Base-by-base conservation (phyloP, 2,329 filamentous ascomycete genomes). In the Diaporthe humulicola region DNA sequence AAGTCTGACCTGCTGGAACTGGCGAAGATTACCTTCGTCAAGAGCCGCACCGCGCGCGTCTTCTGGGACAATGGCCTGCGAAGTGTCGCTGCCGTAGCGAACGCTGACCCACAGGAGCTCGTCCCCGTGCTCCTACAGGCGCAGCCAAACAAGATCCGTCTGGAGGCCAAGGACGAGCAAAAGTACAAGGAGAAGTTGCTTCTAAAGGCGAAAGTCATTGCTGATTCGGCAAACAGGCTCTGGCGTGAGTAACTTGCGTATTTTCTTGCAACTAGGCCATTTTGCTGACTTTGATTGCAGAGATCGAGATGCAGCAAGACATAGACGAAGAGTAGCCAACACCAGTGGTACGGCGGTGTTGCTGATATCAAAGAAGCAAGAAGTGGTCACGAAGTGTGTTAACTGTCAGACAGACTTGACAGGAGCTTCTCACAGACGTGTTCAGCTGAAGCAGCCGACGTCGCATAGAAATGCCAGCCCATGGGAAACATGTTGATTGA, bases 21-120 rank as follows among this genome's bases (percentile, higher is more conserved):
- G 80, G 90, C 93, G 2, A 91, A 92, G 81, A 91, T 95, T 54
- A 91, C 93, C 0, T 95, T 93, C 79, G 89, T 96, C 78, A 95
- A 96, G 82, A 94, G 93, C 79, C 90, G 93, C 72, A 95, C 93
- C 19, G 94, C 94, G 80, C 84, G 90, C 19, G 86, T 95, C 8
- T 93, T 96, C 76, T 94, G 93, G 87, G 94, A 95, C 73, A 95
- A 93, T 81, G 94, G 94, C 1, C 93, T 93, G 79, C 92, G 90
- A 79, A 92, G 89, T 33, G 85, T 95, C 38, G 90, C 91, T 48
- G 87, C 90, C 4, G 86, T 96, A 64, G 93, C 93, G 6, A 93
- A 93, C 77, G 92, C 93, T 0, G 89, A 93, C 75, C 88, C 91
- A 0, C 88, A 88, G 75, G 93, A 94, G 76, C 85, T 95, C 33